Conservation (phyloP, 306 rosid species). For the Malus domestica region DNA sequence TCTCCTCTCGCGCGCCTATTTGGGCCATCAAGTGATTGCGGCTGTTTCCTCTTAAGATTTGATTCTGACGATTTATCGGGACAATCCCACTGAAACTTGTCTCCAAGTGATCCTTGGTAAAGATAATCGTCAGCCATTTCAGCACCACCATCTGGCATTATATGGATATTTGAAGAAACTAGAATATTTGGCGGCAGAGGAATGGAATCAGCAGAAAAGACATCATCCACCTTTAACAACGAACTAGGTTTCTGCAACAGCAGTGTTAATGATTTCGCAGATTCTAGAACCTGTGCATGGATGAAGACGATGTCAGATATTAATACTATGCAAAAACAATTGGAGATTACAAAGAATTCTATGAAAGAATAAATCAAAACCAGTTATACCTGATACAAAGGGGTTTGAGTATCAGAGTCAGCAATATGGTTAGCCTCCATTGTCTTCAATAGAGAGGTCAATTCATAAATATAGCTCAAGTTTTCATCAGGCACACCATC, state of each 20-base stretch:
- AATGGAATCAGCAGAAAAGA: conserved; percentile 20
- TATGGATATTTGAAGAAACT: conserved; percentile 44
- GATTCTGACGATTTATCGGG: conserved; percentile 73
- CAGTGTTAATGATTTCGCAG: conserved; percentile 47
- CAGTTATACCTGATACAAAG: conserved; percentile 49
- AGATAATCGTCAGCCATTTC: conserved; percentile 63
- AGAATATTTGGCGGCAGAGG: conserved; percentile 31
- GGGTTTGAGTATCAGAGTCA: conserved; percentile 39
- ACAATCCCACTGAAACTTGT: conserved; percentile 87
- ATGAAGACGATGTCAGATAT: conserved; percentile 20
- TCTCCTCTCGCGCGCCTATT: conserved; percentile 87
- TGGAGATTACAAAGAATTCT: not conserved
- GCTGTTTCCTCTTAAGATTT: conserved; percentile 49
- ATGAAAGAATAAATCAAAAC: conserved; percentile 7
- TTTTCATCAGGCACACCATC: conserved; percentile 58
- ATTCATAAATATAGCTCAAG: conserved; percentile 47
- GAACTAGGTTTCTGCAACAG: conserved; percentile 56
- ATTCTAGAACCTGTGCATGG: conserved; percentile 57
- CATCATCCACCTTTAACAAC: conserved; percentile 42
- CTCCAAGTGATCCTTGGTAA: conserved; percentile 53
- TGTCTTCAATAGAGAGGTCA: conserved; percentile 41
- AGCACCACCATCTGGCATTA: conserved; percentile 37
- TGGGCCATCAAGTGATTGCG: conserved; percentile 56
- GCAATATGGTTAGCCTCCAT: conserved; percentile 38
- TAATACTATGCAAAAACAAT: conserved; percentile 19